Evolutionary conservation across 495 filamentous ascomycete genomes (phyloP).

Genomic region (Penicillium antarcticum): DNA sequence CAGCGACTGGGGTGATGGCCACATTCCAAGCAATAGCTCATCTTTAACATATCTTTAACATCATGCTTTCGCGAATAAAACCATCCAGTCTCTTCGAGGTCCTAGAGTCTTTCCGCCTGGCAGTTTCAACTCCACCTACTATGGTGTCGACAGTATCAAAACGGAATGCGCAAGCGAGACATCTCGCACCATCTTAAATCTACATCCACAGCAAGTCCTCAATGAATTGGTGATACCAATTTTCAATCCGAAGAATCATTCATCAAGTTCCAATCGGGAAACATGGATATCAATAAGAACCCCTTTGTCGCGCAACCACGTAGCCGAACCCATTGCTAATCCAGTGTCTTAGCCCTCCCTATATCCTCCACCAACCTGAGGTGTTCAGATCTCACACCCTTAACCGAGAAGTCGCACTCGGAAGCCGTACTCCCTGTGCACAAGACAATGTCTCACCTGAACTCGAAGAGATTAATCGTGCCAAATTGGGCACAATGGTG

Average conservation of each 20-base stretch:
- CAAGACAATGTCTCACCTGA: conserved; percentile 12
- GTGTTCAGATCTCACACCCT: background rate
- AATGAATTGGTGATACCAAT: conserved; percentile 3
- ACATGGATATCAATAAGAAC: background rate
- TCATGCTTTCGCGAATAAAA: no score
- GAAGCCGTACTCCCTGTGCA: background rate
- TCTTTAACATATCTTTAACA: background rate
- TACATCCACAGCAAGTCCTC: background rate
- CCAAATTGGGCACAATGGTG: background rate
- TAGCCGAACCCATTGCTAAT: no score
- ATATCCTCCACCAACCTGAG: background rate
- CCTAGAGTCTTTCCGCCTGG: no score
- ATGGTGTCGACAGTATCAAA: no score
- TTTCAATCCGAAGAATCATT: background rate
- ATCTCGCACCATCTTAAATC: background rate
- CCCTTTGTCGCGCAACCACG: background rate
- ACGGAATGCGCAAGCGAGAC: no score
- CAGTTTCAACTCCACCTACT: no score
- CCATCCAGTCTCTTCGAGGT: no score
- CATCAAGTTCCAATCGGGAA: conserved; percentile 7
- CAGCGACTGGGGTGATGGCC: background rate
- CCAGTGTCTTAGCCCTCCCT: background rate
- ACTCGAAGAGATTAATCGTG: background rate
- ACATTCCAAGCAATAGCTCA: conserved; percentile 1
- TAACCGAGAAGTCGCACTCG: conserved; percentile 2